A percentile compares a stretch with the other conserved stretches of the same genome.
These are phyloP conservation scores for Candida insectorum DNA, from an alignment of 805 yeast species.

Conservation along the genomic window DNA sequence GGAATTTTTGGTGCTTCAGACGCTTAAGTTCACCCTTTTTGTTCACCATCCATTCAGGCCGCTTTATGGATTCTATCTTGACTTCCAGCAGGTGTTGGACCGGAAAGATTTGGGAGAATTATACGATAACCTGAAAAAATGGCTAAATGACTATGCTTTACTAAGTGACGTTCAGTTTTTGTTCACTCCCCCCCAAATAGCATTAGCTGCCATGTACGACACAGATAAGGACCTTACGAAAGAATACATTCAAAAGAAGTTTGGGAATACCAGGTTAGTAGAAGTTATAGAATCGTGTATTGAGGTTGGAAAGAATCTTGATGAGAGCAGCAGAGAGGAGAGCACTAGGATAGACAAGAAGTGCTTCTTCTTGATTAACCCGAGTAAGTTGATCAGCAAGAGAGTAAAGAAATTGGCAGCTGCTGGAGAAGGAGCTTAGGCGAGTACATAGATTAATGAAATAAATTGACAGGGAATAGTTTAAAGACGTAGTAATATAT, in stretches of 20 bases:
- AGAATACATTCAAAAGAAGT: conserved; percentile 65
- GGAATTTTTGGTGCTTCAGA: conserved; percentile 74
- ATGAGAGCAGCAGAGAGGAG: conserved; percentile 54
- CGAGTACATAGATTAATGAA: not conserved
- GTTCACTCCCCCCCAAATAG: conserved; percentile 93
- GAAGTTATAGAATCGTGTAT: conserved; percentile 49
- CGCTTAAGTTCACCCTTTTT: conserved; percentile 71
- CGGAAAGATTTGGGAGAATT: conserved; percentile 55
- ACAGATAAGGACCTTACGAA: conserved; percentile 62
- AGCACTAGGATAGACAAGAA: conserved; percentile 63
- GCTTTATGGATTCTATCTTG: conserved; percentile 91
- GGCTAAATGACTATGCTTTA: conserved; percentile 61
- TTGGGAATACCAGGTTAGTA: conserved; percentile 42
- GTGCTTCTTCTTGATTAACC: conserved; percentile 61
- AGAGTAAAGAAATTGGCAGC: conserved; percentile 23
- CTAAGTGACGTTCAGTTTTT: conserved; percentile 73
- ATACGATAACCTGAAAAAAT: conserved; percentile 66
- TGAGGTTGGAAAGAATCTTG: conserved; percentile 36
- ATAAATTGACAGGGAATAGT: not conserved
- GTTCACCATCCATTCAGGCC: conserved; percentile 90
- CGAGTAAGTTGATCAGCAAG: conserved; percentile 49
- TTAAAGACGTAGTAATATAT: not conserved
- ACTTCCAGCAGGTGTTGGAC: conserved; percentile 61
- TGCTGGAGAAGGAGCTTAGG: not conserved
- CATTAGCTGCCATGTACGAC: conserved; percentile 76